Percentiles rank a stretch among this genome's conserved stretches.
phyloP scores from a whole-genome alignment of 345 rosid species.

The Sonneratia caseolaris region DNA sequence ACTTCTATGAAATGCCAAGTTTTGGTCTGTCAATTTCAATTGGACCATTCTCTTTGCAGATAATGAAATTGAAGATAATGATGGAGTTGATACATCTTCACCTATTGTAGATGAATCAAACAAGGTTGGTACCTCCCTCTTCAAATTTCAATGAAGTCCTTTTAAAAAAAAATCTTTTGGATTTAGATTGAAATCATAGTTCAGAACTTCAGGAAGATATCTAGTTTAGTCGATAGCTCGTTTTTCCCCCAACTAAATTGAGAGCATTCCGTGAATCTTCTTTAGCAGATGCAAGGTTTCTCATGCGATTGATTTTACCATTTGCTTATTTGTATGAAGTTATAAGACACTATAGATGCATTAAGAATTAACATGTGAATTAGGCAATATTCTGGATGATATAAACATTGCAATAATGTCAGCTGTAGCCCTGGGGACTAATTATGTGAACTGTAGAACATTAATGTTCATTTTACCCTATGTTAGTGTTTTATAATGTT shows the following conservation, averaged over 20 bases:
- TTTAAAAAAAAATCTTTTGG: neutral
- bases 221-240: neutral
- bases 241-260: neutral
- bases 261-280: neutral
- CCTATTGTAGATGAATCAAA: conserved; percentile 22
- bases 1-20: neutral
- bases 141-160: neutral
- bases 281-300: neutral
- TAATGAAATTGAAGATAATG: conserved; percentile 25
- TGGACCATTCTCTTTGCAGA: conserved; percentile 25
- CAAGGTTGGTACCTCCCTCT: conserved; percentile 22
- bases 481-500: neutral
- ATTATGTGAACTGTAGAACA: neutral
- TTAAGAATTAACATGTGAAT: no score
- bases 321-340: neutral
- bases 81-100: conserved; percentile 22
- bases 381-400: neutral
- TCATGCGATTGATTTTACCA: neutral
- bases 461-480: neutral
- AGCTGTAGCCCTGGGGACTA: neutral
- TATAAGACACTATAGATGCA: neutral
- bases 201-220: neutral
- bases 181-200: neutral
- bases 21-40: neutral
- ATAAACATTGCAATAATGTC: neutral